Percentiles rank a stretch among this genome's conserved stretches.
These are phyloP conservation scores for Hypoxylon sp. DNA, from an alignment of 2,329 filamentous ascomycete species.

Conservation along the genomic window DNA sequence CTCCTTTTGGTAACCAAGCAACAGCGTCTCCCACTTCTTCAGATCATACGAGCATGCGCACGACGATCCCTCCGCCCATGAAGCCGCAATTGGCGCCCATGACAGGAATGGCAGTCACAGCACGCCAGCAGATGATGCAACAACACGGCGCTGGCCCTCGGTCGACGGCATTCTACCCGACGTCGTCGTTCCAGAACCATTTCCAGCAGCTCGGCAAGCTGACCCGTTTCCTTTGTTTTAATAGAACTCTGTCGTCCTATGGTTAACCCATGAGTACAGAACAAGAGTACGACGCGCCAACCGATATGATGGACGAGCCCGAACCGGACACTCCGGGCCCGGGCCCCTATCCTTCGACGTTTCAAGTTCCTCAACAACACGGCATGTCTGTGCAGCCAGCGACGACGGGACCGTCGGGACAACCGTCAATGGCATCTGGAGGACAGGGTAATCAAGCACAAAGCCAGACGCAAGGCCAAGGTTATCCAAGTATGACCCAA, in stretches of 20 bases:
- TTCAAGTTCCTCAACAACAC: conserved; percentile 59
- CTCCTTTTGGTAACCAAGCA: conserved; percentile 54
- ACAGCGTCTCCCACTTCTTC: conserved; percentile 61
- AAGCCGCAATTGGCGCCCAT: conserved; percentile 56
- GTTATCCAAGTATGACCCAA: conserved; percentile 74
- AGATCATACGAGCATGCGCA: conserved; percentile 62
- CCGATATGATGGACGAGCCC: conserved; percentile 87
- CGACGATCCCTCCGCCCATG: conserved; percentile 55
- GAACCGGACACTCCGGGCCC: conserved; percentile 78
- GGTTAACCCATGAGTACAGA: conserved; percentile 80
- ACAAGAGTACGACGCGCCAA: conserved; percentile 94
- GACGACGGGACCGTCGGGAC: conserved; percentile 56
- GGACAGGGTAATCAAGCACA: conserved; percentile 51
- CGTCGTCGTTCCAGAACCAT: conserved; percentile 88
- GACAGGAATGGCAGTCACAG: conserved; percentile 53
- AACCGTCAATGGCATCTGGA: conserved; percentile 52
- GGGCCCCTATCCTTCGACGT: conserved; percentile 72
- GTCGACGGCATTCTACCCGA: conserved; percentile 74
- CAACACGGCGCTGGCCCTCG: conserved; percentile 57
- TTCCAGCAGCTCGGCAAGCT: conserved; percentile 95
- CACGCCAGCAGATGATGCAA: conserved; percentile 54
- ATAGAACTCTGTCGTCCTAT: conserved; percentile 75
- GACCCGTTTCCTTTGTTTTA: conserved; percentile 63
- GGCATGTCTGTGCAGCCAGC: conserved; percentile 56
- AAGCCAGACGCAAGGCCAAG: conserved; percentile 51